Conservation (phyloP, 371 early-diverging fungal species). For the Haplosporangium sp. region DNA sequence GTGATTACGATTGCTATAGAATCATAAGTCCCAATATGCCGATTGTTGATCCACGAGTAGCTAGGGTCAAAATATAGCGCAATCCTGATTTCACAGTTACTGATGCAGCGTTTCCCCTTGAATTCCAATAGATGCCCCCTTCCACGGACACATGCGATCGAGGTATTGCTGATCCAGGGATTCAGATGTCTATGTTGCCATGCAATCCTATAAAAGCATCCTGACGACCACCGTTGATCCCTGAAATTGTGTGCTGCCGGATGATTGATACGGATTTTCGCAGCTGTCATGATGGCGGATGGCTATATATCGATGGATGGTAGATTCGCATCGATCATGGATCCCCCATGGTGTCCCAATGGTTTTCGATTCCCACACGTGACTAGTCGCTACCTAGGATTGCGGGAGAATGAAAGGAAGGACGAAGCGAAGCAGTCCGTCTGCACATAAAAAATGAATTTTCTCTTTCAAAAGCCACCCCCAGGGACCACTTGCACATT, state of each 20-base stretch:
- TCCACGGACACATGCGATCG: not conserved
- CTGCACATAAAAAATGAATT: constrained; percentile 15
- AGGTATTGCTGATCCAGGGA: not conserved
- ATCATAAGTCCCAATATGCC: too few relatives aligned
- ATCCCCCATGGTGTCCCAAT: not conserved
- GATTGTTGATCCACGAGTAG: not conserved
- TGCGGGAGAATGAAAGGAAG: constrained; percentile 41
- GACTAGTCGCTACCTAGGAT: constrained; percentile 47
- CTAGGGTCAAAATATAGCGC: not conserved
- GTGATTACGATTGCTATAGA: too few relatives aligned
- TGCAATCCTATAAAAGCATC: not conserved
- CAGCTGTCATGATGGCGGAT: constrained; percentile 2
- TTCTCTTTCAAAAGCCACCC: not conserved
- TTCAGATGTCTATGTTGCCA: constrained; percentile 28
- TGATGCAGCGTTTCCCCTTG: constrained; percentile 43
- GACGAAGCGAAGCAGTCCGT: constrained; percentile 7
- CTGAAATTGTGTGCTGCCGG: not conserved
- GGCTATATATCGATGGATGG: constrained; percentile 4
- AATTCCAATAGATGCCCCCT: not conserved
- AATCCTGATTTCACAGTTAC: not conserved
- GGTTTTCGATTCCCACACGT: constrained; percentile 6
- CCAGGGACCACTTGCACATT: not conserved
- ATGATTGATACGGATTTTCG: not conserved
- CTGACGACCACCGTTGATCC: not conserved
- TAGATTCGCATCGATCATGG: too few relatives aligned